Evolutionary conservation across 495 filamentous ascomycete species (phyloP).

Genomic region (Parathielavia appendiculata): DNA sequence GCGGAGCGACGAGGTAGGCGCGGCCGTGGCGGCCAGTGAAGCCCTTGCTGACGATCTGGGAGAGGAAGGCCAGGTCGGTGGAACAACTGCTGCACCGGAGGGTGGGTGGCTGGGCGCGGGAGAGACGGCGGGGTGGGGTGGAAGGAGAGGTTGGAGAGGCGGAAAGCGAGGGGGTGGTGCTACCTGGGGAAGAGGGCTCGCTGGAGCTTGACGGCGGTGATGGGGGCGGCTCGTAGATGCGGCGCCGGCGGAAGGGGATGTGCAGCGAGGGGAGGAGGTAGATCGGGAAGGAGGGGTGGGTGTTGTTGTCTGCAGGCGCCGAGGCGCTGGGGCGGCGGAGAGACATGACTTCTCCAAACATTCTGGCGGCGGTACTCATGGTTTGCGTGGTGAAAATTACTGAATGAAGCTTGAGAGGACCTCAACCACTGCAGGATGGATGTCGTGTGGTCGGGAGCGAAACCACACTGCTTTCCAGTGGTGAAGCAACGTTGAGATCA

Average conservation of each 20-base stretch:
- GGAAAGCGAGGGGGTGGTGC: slow-evolving; percentile 20
- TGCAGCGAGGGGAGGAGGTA: slow-evolving; percentile 47
- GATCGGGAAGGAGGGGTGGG: slow-evolving; percentile 41
- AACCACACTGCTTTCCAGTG: too few relatives aligned
- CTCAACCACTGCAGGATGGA: not conserved
- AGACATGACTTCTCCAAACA: slow-evolving; percentile 24
- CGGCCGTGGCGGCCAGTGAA: slow-evolving; percentile 93
- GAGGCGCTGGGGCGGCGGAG: slow-evolving; percentile 6
- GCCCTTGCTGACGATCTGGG: slow-evolving; percentile 82
- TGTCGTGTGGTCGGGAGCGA: not conserved
- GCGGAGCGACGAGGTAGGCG: slow-evolving; percentile 75
- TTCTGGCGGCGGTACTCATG: slow-evolving; percentile 4
- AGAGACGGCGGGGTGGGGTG: slow-evolving; percentile 18
- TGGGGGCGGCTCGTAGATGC: slow-evolving; percentile 13
- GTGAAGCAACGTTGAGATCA: too few relatives aligned
- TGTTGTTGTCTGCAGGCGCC: slow-evolving; percentile 7
- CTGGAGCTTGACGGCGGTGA: not conserved
- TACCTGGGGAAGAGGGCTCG: not conserved
- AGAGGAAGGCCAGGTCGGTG: slow-evolving; percentile 66
- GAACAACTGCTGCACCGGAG: slow-evolving; percentile 72
- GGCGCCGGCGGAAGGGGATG: slow-evolving; percentile 41
- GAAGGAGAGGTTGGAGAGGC: slow-evolving; percentile 31
- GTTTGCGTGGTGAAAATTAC: not conserved
- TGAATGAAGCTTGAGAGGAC: not conserved
- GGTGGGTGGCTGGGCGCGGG: slow-evolving; percentile 38